Percentiles rank a stretch among this genome's conserved stretches.
Evolutionary conservation across 2,329 filamentous ascomycete species (phyloP).

Genomic region (Calonectria montana): DNA sequence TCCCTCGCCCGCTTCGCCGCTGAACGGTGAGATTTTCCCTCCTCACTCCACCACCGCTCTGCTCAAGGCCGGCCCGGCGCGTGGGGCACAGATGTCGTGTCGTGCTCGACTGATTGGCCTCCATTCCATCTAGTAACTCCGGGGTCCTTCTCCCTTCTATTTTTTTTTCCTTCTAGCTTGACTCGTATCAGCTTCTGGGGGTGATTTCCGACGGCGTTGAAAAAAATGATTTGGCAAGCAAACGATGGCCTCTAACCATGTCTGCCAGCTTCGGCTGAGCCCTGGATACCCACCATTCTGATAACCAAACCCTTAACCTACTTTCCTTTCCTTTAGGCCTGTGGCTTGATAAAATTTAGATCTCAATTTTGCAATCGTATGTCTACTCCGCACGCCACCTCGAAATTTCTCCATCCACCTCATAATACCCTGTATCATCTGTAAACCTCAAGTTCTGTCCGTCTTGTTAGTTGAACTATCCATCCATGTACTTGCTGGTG

Average conservation of each 20-base stretch:
- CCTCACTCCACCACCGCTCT: conserved; percentile 31
- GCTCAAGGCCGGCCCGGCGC: conserved; percentile 37
- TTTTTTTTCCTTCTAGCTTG: conserved; percentile 16
- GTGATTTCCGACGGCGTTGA: background rate
- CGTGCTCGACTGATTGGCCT: conserved; percentile 50
- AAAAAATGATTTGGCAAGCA: background rate
- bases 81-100: conserved; percentile 46
- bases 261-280: conserved; percentile 19
- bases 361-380: conserved; percentile 10
- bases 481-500: background rate
- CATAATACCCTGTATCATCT: conserved; percentile 9
- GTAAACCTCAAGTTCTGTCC: background rate
- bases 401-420: conserved; percentile 12
- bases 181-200: conserved; percentile 14
- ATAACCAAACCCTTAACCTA: background rate
- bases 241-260: conserved; percentile 1
- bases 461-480: background rate
- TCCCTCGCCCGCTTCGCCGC: conserved; percentile 39
- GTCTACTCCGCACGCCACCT: conserved; percentile 8
- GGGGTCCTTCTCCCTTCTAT: conserved; percentile 24
- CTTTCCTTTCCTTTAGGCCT: background rate
- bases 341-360: conserved; percentile 20
- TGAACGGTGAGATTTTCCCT: conserved; percentile 42
- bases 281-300: conserved; percentile 1
- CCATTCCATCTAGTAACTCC: conserved; percentile 40